phyloP scores from a whole-genome alignment of 441 rosid genomes.

The Gossypium gossypioides region DNA sequence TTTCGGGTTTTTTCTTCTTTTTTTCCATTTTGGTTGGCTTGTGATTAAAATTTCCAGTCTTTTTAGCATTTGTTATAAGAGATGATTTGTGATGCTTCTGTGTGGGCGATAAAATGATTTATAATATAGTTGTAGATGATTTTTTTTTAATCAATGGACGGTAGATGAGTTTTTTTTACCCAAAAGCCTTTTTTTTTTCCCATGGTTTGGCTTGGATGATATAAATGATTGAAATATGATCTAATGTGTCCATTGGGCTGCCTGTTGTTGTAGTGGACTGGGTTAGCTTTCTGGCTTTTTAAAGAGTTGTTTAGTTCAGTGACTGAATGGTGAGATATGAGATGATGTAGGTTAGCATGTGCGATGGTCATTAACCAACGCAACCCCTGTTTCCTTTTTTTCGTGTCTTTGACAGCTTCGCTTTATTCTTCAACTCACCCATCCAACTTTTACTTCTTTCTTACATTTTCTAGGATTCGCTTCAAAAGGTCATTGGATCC shows the following conservation, averaged over 20 bases:
- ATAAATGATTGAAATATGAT: neutral
- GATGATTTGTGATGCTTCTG: neutral
- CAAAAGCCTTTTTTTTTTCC: neutral
- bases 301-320: too few relatives aligned
- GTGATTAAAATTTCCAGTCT: neutral
- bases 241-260: neutral
- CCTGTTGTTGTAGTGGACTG: neutral
- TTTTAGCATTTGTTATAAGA: neutral
- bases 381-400: neutral
- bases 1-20: neutral
- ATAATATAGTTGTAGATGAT: neutral
- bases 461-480: neutral
- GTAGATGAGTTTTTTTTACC: neutral
- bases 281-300: neutral
- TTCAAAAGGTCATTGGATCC: neutral
- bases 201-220: neutral
- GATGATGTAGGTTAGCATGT: neutral
- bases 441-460: neutral
- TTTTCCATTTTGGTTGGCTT: neutral
- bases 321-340: neutral
- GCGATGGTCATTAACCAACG: neutral
- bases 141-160: neutral
- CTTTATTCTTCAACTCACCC: neutral
- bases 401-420: neutral
- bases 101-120: neutral